phyloP scores from a whole-genome alignment of 768 basidiomycete species.

The Psilocybe cubensis region DNA sequence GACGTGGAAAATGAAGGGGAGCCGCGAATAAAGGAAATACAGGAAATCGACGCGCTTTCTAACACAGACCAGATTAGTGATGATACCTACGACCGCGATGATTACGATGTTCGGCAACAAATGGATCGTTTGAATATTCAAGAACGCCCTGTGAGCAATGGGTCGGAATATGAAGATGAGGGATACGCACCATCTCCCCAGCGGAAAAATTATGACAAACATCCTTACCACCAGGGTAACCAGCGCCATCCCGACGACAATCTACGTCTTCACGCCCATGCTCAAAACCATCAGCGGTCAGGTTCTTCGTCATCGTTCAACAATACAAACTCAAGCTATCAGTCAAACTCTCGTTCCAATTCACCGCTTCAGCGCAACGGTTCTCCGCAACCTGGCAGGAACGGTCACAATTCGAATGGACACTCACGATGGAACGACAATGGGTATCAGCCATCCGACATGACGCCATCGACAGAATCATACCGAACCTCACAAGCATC shows the following conservation, averaged over 20 bases:
- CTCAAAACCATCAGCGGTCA: constrained; percentile 55
- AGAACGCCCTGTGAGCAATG: constrained; percentile 55
- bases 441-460: constrained; percentile 28
- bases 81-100: constrained; percentile 35
- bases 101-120: constrained; percentile 49
- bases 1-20: constrained; percentile 76
- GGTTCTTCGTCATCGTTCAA: constrained; percentile 52
- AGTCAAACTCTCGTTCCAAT: constrained; percentile 47
- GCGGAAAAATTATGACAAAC: constrained; percentile 37
- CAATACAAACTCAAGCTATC: constrained; percentile 39
- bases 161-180: constrained; percentile 70
- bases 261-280: constrained; percentile 43
- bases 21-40: constrained; percentile 56
- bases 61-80: constrained; percentile 38
- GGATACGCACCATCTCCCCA: constrained; percentile 51
- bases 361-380: constrained; percentile 36
- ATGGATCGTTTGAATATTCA: constrained; percentile 53
- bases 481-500: constrained; percentile 62
- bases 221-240: constrained; percentile 42
- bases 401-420: constrained; percentile 27
- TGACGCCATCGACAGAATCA: constrained; percentile 47
- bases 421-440: constrained; percentile 33
- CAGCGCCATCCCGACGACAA: constrained; percentile 42
- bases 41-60: constrained; percentile 62
- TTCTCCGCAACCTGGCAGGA: constrained; percentile 35